Conservation (phyloP, 257 asterid species). For the Fraxinus pennsylvanica region DNA sequence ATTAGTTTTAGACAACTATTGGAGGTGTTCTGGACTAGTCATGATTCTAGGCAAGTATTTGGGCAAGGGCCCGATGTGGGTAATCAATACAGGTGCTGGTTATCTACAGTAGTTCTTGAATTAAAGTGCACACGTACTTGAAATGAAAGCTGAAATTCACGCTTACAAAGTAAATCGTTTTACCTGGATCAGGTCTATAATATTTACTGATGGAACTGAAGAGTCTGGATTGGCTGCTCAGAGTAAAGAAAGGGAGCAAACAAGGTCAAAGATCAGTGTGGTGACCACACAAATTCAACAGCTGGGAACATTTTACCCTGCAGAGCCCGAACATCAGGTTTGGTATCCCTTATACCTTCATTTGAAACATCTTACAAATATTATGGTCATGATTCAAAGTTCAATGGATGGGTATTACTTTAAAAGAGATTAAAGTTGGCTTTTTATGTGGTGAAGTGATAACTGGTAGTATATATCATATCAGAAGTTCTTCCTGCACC, state of each 20-base stretch:
- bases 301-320: constrained; percentile 66
- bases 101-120: constrained; percentile 21
- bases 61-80: constrained; percentile 99
- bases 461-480: background rate
- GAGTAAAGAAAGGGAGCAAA: constrained; percentile 96
- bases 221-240: constrained; percentile 82
- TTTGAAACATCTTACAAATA: constrained; percentile 10
- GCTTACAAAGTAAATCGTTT: constrained; percentile 26
- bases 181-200: constrained; percentile 66
- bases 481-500: constrained; percentile 1
- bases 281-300: constrained; percentile 89
- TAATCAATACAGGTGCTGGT: constrained; percentile 73
- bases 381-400: constrained; percentile 4
- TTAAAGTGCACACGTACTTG: background rate
- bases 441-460: constrained; percentile 17
- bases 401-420: constrained; percentile 1
- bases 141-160: constrained; percentile 2
- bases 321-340: constrained; percentile 98
- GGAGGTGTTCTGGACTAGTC: constrained; percentile 89
- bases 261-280: constrained; percentile 68
- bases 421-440: background rate
- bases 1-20: constrained; percentile 70
- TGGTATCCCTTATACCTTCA: constrained; percentile 5
- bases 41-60: constrained; percentile 92
- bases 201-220: constrained; percentile 83